Evolutionary conservation across 2,329 filamentous ascomycete genomes (phyloP), one percentile per base, ranked within the genome.

Genomic region (Escovopsis weberi): DNA sequence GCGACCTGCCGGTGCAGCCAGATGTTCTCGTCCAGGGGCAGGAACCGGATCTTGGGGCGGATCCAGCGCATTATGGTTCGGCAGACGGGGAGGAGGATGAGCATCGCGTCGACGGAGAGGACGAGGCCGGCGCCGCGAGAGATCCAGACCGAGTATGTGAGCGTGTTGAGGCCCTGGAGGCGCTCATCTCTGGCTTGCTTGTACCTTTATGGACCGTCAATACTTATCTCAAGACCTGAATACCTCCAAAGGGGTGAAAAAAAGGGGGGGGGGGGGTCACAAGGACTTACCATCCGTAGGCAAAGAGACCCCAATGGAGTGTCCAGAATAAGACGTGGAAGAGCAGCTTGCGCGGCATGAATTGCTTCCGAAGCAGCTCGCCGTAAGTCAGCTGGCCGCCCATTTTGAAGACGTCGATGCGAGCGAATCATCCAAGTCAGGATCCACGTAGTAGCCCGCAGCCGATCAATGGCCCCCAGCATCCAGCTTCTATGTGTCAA

Each of bases 1-100:
- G 91, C 89, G 37, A 94, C 75, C 62, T 98, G 91, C 50, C 89
- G 75, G 67, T 98, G 91, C 63, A 98, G 93, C 87, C 87, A 98
- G 51, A 88, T 74, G 46, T 87, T 93, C 66, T 98, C 91, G 56
- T 98, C 91, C n/a, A 98, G 72, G 5, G 91, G 91, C 11, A 96
- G 59, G 68, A 83, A 94, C 61, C 78, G 76, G 50, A 94, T 65
- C 68, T 93, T 94, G 26, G 91, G 91, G 49, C 91, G 77, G 44
- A 96, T 62, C 57, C 78, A 82, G 59, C 85, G 78, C 58, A 98
- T 74, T 30, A 96, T 67, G 46, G 89, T 96, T 52, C 91, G 75
- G 69, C 89, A 98, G 69, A 98, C 94, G 6, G 91, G 91, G 46
- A 98, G 70, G 26, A 98, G 66, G 54, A 98, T 94, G 50, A 96